A percentile compares a stretch with the other conserved stretches of the same genome.
Conservation (phyloP, 2,329 filamentous ascomycete species). For the Phaeosphaeriaceae sp. region DNA sequence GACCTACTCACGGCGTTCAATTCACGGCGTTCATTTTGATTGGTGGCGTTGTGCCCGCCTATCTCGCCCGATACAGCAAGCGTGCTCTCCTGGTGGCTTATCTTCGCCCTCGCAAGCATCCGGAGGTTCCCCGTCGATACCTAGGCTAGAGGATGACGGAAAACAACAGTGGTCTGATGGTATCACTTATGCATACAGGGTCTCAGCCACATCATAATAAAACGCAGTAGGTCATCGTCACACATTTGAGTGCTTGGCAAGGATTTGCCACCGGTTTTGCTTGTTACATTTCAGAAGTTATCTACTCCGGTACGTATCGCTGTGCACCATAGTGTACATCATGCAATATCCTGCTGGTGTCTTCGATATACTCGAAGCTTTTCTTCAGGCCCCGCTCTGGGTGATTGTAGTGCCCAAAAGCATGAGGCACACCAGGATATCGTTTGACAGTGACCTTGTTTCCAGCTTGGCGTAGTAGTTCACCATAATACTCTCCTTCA, state of each 20-base stretch:
- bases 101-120: no score
- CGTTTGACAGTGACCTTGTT: conserved; percentile 16
- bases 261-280: no score
- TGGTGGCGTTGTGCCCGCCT: conserved; percentile 8
- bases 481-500: conserved; percentile 18
- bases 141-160: no score
- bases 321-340: conserved; percentile 2
- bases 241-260: no score
- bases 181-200: no score
- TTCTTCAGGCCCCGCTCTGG: conserved; percentile 16
- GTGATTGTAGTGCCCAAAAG: conserved; percentile 20
- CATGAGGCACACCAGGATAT: conserved; percentile 18
- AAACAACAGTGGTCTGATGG: no score
- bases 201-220: no score
- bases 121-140: no score
- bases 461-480: conserved; percentile 10
- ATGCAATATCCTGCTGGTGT: conserved; percentile 17
- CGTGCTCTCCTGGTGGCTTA: not conserved
- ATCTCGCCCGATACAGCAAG: not conserved
- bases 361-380: conserved; percentile 20
- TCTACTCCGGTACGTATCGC: no score
- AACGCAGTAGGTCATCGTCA: no score
- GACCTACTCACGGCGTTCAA: not conserved
- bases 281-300: no score
- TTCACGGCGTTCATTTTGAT: conserved; percentile 6